Evolutionary conservation across 148 eudicot genomes (phyloP).

Genomic region (Chenopodium album): DNA sequence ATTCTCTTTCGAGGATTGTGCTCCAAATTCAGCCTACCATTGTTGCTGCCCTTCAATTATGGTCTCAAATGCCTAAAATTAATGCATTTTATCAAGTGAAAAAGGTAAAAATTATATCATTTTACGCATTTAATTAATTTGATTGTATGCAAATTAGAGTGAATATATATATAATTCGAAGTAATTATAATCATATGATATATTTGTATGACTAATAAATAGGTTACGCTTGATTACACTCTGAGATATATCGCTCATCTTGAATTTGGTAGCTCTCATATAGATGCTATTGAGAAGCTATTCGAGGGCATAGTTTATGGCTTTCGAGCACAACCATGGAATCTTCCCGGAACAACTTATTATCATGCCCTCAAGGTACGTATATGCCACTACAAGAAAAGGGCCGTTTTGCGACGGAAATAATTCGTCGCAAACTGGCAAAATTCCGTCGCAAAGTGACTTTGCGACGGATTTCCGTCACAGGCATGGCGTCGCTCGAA

Average conservation of each 20-base stretch:
- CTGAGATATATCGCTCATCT: conserved; percentile 22
- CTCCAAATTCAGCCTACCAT: conserved; percentile 14
- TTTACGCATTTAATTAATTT: too few species aligned
- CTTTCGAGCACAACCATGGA: conserved; percentile 22
- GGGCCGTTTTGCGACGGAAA: too few species aligned
- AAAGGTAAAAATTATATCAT: conserved; percentile 20
- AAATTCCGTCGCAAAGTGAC: too few species aligned
- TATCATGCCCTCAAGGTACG: conserved; percentile 22
- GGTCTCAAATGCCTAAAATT: conserved; percentile 4
- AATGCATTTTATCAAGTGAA: conserved; percentile 19
- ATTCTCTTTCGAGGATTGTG: conserved; percentile 34
- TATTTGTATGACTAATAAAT: not conserved
- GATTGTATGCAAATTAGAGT: too few species aligned
- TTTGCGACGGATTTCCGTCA: too few species aligned
- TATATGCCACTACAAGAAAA: too few species aligned
- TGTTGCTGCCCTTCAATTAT: conserved; percentile 12
- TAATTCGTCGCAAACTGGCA: too few species aligned
- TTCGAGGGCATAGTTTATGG: conserved; percentile 3
- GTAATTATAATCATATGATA: too few species aligned
- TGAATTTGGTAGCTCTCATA: conserved; percentile 17
- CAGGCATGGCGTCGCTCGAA: too few species aligned
- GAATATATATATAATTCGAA: too few species aligned
- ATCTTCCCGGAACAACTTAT: conserved; percentile 22
- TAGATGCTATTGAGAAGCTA: conserved; percentile 21
- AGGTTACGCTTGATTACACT: conserved; percentile 37